Percentiles rank a stretch among this genome's conserved stretches.
phyloP scores from a whole-genome alignment of 225 moss, liverwort and hornwort genomes.

The Takakia lepidozioides region DNA sequence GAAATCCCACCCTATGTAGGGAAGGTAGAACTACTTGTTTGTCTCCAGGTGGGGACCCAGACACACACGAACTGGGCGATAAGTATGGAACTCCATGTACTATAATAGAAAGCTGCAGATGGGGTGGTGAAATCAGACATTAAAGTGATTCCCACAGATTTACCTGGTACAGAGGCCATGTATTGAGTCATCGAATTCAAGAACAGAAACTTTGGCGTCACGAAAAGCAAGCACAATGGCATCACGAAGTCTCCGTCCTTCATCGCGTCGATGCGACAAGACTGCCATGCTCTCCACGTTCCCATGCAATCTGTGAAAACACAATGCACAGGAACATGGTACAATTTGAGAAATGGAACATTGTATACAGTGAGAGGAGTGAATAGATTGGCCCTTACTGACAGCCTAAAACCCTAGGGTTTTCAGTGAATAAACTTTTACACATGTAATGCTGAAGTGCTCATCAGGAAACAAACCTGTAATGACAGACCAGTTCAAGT shows the following conservation, averaged over 20 bases:
- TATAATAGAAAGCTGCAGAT: no score
- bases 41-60: no score
- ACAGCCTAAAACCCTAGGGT: not conserved
- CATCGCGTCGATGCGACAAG: constrained; percentile 76
- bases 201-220: constrained; percentile 83
- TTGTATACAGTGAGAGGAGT: no score
- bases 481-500: constrained; percentile 91
- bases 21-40: no score
- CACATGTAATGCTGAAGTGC: not conserved
- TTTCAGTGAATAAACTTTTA: not conserved
- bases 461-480: constrained; percentile 31
- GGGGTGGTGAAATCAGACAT: no score
- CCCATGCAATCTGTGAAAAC: constrained; percentile 60
- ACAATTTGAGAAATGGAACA: no score
- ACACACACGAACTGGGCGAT: no score
- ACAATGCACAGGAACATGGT: no score
- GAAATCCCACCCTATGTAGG: no score
- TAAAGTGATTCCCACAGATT: no score
- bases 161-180: constrained; percentile 79
- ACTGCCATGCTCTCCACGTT: constrained; percentile 98
- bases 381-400: not conserved
- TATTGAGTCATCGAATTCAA: constrained; percentile 84
- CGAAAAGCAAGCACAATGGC: constrained; percentile 84
- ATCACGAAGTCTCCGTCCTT: constrained; percentile 77
- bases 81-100: no score